phyloP scores from a whole-genome alignment of 2,329 filamentous ascomycete genomes.

The Rhynchosporium graminicola region DNA sequence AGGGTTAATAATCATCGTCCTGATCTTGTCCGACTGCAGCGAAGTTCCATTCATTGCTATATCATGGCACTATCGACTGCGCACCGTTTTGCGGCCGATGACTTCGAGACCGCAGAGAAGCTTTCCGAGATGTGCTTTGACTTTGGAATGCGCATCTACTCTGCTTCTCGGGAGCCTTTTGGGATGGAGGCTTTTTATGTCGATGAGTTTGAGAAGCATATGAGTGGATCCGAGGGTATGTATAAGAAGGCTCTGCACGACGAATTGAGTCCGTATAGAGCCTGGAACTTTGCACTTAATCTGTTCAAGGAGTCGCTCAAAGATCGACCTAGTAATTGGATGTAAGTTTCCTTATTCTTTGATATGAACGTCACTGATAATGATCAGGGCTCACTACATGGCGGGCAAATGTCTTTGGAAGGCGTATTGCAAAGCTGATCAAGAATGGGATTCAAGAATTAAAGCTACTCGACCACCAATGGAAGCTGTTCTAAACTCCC shows the following conservation, averaged over 20 bases:
- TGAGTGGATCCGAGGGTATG: constrained; percentile 54
- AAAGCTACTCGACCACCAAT: constrained; percentile 38
- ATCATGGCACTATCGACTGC: constrained; percentile 67
- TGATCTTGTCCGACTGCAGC: constrained; percentile 41
- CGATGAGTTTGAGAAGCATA: constrained; percentile 62
- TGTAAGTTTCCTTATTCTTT: constrained; percentile 45
- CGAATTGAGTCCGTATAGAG: constrained; percentile 58
- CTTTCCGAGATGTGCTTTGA: constrained; percentile 68
- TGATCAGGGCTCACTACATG: constrained; percentile 62
- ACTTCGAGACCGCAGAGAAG: constrained; percentile 53
- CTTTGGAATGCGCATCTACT: constrained; percentile 68
- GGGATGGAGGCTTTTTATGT: constrained; percentile 66
- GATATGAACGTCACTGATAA: constrained; percentile 30
- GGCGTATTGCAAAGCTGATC: constrained; percentile 56
- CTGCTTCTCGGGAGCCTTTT: constrained; percentile 68
- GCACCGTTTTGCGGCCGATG: constrained; percentile 55
- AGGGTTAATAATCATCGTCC: constrained; percentile 43
- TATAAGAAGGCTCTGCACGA: constrained; percentile 59
- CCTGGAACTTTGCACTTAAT: constrained; percentile 64
- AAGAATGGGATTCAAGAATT: constrained; percentile 43
- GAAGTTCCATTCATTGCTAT: constrained; percentile 47
- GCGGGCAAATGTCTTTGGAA: constrained; percentile 74
- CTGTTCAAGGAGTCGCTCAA: constrained; percentile 61
- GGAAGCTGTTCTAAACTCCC: constrained; percentile 55
- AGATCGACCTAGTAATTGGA: constrained; percentile 63